Evolutionary conservation across 352 stramenopile genomes (phyloP), one percentile per base, ranked within the genome.

Genomic region (Pythium utonaiense): DNA sequence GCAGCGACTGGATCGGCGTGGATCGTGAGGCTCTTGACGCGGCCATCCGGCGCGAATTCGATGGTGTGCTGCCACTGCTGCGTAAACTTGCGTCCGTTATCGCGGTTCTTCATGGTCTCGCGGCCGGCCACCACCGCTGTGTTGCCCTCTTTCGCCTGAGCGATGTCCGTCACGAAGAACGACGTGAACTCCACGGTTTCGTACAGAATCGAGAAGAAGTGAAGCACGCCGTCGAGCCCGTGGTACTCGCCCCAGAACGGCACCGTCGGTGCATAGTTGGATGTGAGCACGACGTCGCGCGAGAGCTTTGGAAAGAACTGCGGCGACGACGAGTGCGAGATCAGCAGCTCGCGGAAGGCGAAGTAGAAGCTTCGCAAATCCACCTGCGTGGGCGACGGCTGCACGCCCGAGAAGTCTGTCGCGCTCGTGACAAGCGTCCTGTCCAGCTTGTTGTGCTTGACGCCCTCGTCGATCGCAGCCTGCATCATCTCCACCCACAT

Each of bases 401-500:
- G 78, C 58, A 78, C 61, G 44, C 69, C 60, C 19, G 75, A 47
- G n/a, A 60, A 34, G 31, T 75, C 75, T 16, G 51, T 59, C 19
- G 22, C 51, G 6, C 19, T 48, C 49, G 67, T 51, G 27, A 47
- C 40, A 6, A 71, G 42, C 30, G 62, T 60, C 10, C 73, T 63
- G 36, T 74, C 71, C 21, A 70, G 13, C 41, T 47, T 47, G 40
- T 65, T 62, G 66, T 75, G 64, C 57, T 72, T 74, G 42, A 75
- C 72, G 13, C 73, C 72, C 63, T 93, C 84, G 44, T 94, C 86
- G 64, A 95, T 91, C 12, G 86, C 86, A 9, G 86, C 84, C 59
- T 93, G 83, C 86, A 95, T 95, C 86, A 95, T 95, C 65, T 95
- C 86, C 51, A 95, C 78, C 86, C 86, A 95, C 86, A 94, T 95